Evolutionary conservation across 257 asterid species (phyloP), one percentile per base, ranked within the genome.

Genomic region (Phtheirospermum japonicum): DNA sequence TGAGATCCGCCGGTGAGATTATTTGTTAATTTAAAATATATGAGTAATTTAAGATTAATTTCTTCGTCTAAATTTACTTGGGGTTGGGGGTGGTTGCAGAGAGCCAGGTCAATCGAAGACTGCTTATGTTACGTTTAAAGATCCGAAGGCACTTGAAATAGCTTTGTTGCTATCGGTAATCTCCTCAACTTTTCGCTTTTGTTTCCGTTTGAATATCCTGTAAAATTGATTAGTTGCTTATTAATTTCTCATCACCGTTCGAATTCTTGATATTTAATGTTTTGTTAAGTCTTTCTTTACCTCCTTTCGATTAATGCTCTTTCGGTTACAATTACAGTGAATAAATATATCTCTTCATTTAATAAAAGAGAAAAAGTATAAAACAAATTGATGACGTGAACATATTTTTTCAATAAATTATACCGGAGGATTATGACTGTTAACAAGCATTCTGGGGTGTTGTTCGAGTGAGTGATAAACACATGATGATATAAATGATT

Each of bases 111-210:
- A 72, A 73, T 60, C 80, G 33, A 85, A 80, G 73, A 81, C 83
- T 13, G 98, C 95, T 4, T 89, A 71, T 67, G 97, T 92, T 59
- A 92, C 97, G 49, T 92, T 92, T 73, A 92, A 81, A 76, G 96
- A 92, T 74, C 83, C 97, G 3, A 80, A 69, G 72, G 96, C 97
- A 26, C 95, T 92, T 45, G 99, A 89, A 82, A 92, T 92, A 65
- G 99, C 99, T 65, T 73, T 87, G 75, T 61, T 89, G 40, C 75
- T 92, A 76, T 89, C 99, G 76, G 99, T 92, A 83, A 68, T 57
- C 11, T 64, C 52, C 23, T 66, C 58, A 4, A 14, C 3, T 40
- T 46, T 61, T 53, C 10, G 52, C 28, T 66, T 64, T 53, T 20
- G 28, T 6, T 33, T 39, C 23, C 4, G 30, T 56, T 34, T 55